phyloP scores from a whole-genome alignment of 2,329 filamentous ascomycete species.

The Colletotrichum neosansevieriae region DNA sequence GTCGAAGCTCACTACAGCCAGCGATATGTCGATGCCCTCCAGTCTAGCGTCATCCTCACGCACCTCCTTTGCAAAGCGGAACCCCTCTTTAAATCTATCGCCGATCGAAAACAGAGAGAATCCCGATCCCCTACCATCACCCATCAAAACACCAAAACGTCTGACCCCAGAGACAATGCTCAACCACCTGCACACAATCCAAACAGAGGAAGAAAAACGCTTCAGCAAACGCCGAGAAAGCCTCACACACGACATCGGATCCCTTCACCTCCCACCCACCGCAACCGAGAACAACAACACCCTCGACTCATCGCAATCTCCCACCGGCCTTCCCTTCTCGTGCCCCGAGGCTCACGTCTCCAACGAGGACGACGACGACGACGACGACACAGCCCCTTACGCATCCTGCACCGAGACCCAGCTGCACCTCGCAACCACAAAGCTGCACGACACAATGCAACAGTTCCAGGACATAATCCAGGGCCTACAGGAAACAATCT shows the following conservation, averaged over 20 bases:
- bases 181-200: slow-evolving; percentile 11
- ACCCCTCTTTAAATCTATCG: background rate
- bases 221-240: slow-evolving; percentile 1
- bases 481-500: slow-evolving; percentile 44
- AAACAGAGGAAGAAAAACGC: background rate
- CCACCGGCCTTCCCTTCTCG: background rate
- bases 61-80: too few relatives aligned
- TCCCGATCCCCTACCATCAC: background rate
- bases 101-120: background rate
- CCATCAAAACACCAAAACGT: background rate
- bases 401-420: background rate
- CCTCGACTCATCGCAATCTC: background rate
- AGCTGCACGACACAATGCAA: background rate
- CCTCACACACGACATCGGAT: background rate
- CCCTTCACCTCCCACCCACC: slow-evolving; percentile 2
- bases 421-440: background rate
- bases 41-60: too few relatives aligned
- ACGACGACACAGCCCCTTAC: background rate
- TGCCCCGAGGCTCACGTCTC: background rate
- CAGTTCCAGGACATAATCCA: slow-evolving; percentile 52
- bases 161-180: slow-evolving; percentile 1
- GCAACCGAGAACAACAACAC: background rate
- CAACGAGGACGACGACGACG: background rate
- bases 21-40: too few relatives aligned
- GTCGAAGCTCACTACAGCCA: too few relatives aligned